Base-by-base conservation (phyloP, 306 rosid species). In the Casuarina cunninghamiana region DNA sequence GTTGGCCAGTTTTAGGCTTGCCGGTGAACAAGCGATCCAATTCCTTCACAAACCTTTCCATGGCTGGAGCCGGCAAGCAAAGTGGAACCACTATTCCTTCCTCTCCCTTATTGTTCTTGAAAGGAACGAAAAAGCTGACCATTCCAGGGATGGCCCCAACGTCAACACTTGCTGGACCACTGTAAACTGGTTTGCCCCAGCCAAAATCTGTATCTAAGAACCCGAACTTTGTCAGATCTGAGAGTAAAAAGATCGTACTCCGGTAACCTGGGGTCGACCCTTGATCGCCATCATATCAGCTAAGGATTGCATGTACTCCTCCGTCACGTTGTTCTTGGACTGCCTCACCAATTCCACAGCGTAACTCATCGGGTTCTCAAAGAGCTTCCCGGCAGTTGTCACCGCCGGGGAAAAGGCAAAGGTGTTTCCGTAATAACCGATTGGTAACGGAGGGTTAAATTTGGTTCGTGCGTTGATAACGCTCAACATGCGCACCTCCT, bases 161-260 rank as follows among this genome's bases (percentile, higher is more conserved):
- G 0, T 88, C 90, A 5, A 86, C 88, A 42, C 77, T 84, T 0
- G 91, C 89, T 0, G 89, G 87, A 0, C 96, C 96, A 38, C 90
- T 90, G n/a, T 85, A 90, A 0, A 19, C 79, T 0, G 96, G 73
- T 44, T 80, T 78, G 0, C 96, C 96, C 96, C 96, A 90, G 32
- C 96, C 96, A 3, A 85, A 82, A 46, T 92, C 88, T 37, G 87
- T 86, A 0, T 87, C 86, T 13, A 72, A 79, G 0, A 88, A 87
- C 13, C 95, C 93, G 0, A 81, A 85, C 4, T 83, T 87, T 0
- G 87, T 88, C 81, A 88, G 76, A 21, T 92, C 89, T 0, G 97
- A 84, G 19, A 90, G 87, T 0, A 87, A 35, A 60, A 87, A 0
- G 85, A 69, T 37, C 89, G 73, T 3, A 88, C 91, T 21, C 81